A percentile compares a stretch with the other conserved stretches of the same genome.
These are phyloP conservation scores for Meyerozyma athensensis DNA, from an alignment of 1,139 yeast genomes.

Conservation along the genomic window DNA sequence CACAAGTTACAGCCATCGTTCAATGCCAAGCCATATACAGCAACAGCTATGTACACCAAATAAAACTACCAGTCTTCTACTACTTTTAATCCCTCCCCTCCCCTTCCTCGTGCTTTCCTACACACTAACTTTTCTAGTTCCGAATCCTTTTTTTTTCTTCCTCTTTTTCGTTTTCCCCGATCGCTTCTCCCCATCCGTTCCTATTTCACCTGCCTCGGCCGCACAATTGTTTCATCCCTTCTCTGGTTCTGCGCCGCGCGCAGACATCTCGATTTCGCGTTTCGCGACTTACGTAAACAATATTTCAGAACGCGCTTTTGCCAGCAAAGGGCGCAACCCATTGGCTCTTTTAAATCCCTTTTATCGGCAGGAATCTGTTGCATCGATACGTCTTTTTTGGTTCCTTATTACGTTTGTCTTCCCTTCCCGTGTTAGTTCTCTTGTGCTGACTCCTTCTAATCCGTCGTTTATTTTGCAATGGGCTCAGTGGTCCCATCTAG, in stretches of 20 bases:
- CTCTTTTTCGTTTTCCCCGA: no score
- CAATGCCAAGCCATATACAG: no score
- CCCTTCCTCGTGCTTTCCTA: no score
- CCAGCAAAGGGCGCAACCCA: slow-evolving; percentile 1
- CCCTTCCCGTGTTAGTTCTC: background rate
- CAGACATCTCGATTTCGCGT: slow-evolving; percentile 1
- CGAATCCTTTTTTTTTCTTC: no score
- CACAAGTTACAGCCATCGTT: no score
- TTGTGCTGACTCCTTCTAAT: background rate
- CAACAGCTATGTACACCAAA: no score
- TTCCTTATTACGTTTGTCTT: background rate
- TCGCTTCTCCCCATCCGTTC: background rate
- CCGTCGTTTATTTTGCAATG: background rate
- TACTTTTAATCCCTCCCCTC: no score
- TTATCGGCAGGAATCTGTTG: slow-evolving; percentile 1
- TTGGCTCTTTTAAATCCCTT: slow-evolving; percentile 2
- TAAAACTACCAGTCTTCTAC: no score
- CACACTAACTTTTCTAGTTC: no score
- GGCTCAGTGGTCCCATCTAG: slow-evolving; percentile 9
- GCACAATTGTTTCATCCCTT: slow-evolving; percentile 2
- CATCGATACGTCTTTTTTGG: background rate
- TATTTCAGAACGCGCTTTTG: slow-evolving; percentile 4
- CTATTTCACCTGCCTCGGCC: background rate
- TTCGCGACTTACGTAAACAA: slow-evolving; percentile 4
- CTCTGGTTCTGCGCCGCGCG: slow-evolving; percentile 2